Conservation (phyloP, 176 grass and related monocot genomes). For the Leersia perrieri region DNA sequence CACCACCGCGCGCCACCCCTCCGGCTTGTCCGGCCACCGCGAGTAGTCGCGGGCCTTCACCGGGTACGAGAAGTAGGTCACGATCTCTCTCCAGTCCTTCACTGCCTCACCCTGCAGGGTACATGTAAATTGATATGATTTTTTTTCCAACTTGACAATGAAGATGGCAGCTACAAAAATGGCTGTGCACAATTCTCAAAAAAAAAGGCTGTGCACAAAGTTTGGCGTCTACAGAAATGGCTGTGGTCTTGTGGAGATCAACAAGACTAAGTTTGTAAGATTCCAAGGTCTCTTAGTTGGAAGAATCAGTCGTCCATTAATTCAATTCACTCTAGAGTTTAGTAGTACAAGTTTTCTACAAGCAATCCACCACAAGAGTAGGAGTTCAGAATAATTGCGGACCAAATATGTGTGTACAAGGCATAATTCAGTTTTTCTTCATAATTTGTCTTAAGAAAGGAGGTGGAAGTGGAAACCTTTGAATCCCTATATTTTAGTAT, state of each 20-base stretch:
- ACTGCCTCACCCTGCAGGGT: constrained; percentile 62
- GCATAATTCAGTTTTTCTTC: background rate
- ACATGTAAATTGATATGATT: background rate
- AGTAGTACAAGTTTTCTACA: too few species aligned
- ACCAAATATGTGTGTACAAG: background rate
- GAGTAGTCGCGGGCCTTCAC: constrained; percentile 59
- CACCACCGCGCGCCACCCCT: constrained; percentile 59
- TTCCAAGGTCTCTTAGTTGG: too few species aligned
- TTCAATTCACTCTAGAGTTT: too few species aligned
- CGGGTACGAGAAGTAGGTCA: constrained; percentile 97
- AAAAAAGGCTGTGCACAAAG: too few species aligned
- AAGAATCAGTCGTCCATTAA: too few species aligned
- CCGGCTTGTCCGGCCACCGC: constrained; percentile 85
- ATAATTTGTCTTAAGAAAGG: background rate
- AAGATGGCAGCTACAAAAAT: too few species aligned
- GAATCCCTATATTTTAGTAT: background rate
- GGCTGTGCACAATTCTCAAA: too few species aligned
- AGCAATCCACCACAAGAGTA: background rate
- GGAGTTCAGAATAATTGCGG: background rate
- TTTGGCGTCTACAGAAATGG: too few species aligned
- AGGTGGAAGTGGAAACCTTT: too few species aligned
- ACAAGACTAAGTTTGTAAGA: too few species aligned
- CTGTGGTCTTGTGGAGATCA: too few species aligned
- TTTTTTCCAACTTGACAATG: too few species aligned
- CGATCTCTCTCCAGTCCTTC: constrained; percentile 93